Evolutionary conservation across 306 rosid species (phyloP).

Genomic region (Cicer arietinum): DNA sequence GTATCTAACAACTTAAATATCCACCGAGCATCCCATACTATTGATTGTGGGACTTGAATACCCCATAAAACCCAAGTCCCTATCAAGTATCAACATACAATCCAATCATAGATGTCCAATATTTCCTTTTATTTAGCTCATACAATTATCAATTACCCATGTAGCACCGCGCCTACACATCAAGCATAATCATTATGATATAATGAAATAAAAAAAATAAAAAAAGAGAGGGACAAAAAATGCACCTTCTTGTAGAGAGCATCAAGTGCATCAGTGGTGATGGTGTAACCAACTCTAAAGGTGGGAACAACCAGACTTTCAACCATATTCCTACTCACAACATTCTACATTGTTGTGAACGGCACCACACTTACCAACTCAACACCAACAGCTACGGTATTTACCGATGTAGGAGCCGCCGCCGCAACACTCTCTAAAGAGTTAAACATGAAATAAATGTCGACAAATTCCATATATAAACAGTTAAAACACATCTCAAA

Average conservation of each 20-base stretch:
- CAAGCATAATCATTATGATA: not conserved
- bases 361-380: conserved; percentile 88
- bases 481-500: no score
- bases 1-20: no score
- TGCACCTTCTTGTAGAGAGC: conserved; percentile 89
- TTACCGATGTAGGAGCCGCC: not conserved
- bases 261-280: conserved; percentile 85
- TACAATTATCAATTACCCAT: not conserved
- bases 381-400: conserved; percentile 45
- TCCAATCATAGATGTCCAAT: conserved; percentile 8
- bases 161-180: no score
- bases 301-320: conserved; percentile 87
- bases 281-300: conserved; percentile 92
- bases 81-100: not conserved
- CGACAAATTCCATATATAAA: no score
- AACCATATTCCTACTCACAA: conserved; percentile 90
- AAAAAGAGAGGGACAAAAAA: not conserved
- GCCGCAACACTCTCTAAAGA: conserved; percentile 22
- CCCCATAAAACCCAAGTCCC: no score
- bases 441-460: no score
- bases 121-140: conserved; percentile 14
- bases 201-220: not conserved
- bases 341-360: conserved; percentile 95
- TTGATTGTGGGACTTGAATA: no score
- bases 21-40: no score